These are phyloP conservation scores for Paecilomyces sp. DNA, from an alignment of 2,329 filamentous ascomycete genomes.

Conservation along the genomic window DNA sequence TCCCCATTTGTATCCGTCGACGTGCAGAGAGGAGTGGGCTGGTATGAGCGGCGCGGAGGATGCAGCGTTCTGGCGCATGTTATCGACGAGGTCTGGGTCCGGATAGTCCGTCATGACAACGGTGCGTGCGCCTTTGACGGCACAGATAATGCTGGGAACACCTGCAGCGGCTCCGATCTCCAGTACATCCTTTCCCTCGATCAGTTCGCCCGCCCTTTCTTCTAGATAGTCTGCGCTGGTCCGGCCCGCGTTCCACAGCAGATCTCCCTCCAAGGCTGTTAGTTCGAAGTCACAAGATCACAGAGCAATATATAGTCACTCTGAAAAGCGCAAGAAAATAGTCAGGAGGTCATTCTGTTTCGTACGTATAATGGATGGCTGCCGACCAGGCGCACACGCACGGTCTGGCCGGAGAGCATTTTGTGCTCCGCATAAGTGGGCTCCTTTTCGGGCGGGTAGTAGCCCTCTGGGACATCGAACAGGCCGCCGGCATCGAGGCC, in stretches of 20 bases:
- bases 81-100: conserved; percentile 73
- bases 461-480: conserved; percentile 76
- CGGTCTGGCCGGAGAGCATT: conserved; percentile 56
- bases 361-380: conserved; percentile 77
- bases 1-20: conserved; percentile 80
- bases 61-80: conserved; percentile 68
- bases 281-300: conserved; percentile 8
- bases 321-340: not conserved
- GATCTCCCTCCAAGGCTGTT: conserved; percentile 55
- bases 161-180: conserved; percentile 87
- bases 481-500: conserved; percentile 43
- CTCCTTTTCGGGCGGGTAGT: conserved; percentile 68
- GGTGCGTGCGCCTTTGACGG: conserved; percentile 60
- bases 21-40: conserved; percentile 42
- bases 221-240: conserved; percentile 74
- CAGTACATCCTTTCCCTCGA: conserved; percentile 65
- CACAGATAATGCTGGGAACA: conserved; percentile 71
- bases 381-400: conserved; percentile 73
- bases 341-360: conserved; percentile 4
- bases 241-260: conserved; percentile 84
- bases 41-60: conserved; percentile 43
- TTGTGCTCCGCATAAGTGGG: conserved; percentile 67
- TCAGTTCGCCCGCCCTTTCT: conserved; percentile 50
- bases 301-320: not conserved
- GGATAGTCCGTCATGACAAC: conserved; percentile 83